Conservation (phyloP, 345 rosid genomes). For the Laguncularia racemosa region DNA sequence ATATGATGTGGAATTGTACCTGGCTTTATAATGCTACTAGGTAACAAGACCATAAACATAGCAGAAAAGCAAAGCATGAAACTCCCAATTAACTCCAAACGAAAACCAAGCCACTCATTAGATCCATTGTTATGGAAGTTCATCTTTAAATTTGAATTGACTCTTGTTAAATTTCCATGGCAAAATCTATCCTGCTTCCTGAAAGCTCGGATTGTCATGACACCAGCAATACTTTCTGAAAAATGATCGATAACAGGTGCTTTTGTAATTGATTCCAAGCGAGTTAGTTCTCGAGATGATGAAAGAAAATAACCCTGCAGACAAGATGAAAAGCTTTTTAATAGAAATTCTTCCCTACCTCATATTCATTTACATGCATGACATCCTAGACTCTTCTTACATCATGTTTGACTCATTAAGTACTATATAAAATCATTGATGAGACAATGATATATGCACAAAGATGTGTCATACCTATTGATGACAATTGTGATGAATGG, state of each 20-base stretch:
- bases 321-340: not conserved
- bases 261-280: constrained; percentile 88
- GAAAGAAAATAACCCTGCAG: constrained; percentile 75
- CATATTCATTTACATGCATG: no score
- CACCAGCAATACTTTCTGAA: constrained; percentile 91
- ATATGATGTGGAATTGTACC: constrained; percentile 28
- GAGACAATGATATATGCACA: no score
- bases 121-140: constrained; percentile 88
- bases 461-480: no score
- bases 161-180: constrained; percentile 65
- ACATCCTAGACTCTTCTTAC: no score
- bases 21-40: constrained; percentile 72
- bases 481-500: no score
- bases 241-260: constrained; percentile 95
- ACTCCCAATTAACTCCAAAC: constrained; percentile 74
- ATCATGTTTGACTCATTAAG: no score
- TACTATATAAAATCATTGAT: no score
- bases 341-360: not conserved
- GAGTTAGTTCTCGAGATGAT: constrained; percentile 81
- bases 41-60: constrained; percentile 69
- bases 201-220: constrained; percentile 77
- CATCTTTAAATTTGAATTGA: constrained; percentile 71
- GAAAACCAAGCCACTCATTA: constrained; percentile 93
- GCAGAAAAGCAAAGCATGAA: constrained; percentile 66
- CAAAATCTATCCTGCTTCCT: constrained; percentile 43